A percentile compares a stretch with the other conserved stretches of the same genome.
Evolutionary conservation across 2,329 filamentous ascomycete genomes (phyloP).

Genomic region (Monilinia vaccinii-corymbosi): DNA sequence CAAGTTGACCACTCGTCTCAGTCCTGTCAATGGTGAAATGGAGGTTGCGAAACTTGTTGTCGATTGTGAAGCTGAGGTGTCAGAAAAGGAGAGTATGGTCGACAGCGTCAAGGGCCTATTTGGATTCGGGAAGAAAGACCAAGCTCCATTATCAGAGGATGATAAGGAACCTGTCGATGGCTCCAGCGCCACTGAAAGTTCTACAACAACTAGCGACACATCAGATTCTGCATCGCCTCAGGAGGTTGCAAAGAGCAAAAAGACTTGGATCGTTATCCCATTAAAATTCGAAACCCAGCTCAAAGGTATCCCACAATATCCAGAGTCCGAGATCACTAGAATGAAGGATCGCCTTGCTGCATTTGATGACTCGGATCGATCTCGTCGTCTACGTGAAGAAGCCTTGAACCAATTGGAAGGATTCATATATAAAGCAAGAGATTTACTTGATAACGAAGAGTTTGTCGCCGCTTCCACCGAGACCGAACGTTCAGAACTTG

Average conservation of each 20-base stretch:
- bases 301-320: conserved; percentile 24
- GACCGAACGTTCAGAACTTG: conserved; percentile 56
- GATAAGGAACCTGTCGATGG: conserved; percentile 42
- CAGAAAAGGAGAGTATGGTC: conserved; percentile 70
- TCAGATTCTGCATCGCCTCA: conserved; percentile 29
- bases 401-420: conserved; percentile 86
- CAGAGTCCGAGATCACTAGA: conserved; percentile 23
- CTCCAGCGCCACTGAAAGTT: conserved; percentile 35
- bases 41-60: conserved; percentile 67
- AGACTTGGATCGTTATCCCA: conserved; percentile 27
- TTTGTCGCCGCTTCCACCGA: conserved; percentile 66
- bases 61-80: conserved; percentile 72
- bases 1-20: conserved; percentile 68
- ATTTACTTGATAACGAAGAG: conserved; percentile 67
- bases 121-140: conserved; percentile 85
- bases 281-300: conserved; percentile 24
- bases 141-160: conserved; percentile 58
- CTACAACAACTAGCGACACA: conserved; percentile 33
- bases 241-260: conserved; percentile 24
- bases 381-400: conserved; percentile 71
- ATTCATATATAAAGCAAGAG: conserved; percentile 82
- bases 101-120: conserved; percentile 95
- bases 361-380: conserved; percentile 78
- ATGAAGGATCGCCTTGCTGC: conserved; percentile 59
- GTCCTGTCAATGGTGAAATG: conserved; percentile 66